A percentile compares a stretch with the other conserved stretches of the same genome.
Evolutionary conservation across 352 stramenopile genomes (phyloP).

Genomic region (Phytophthora constricta): DNA sequence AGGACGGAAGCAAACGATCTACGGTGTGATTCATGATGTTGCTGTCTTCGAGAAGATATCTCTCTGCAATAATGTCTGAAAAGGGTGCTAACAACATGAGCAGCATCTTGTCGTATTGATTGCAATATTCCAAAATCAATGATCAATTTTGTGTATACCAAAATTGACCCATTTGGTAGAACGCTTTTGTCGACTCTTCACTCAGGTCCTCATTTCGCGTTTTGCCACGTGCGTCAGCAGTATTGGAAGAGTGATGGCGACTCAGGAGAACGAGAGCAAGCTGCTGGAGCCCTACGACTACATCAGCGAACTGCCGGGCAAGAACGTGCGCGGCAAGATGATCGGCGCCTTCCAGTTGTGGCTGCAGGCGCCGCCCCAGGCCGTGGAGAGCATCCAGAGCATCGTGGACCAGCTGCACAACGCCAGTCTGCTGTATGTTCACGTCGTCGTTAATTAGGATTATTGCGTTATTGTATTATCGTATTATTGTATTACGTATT

Average conservation of each 20-base stretch:
- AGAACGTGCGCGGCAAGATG: slow-evolving; percentile 89
- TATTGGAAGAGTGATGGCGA: slow-evolving; percentile 26
- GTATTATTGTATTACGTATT: slow-evolving; percentile 1
- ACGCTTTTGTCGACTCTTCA: too few species aligned
- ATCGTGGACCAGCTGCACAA: slow-evolving; percentile 98
- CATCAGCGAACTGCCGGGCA: slow-evolving; percentile 85
- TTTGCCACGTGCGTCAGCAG: too few species aligned
- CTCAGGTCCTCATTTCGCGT: too few species aligned
- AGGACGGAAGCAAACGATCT: too few species aligned
- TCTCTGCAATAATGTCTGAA: too few species aligned
- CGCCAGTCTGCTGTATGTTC: slow-evolving; percentile 89
- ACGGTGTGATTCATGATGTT: too few species aligned
- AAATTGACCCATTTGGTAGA: too few species aligned
- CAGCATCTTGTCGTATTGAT: too few species aligned
- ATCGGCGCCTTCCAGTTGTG: slow-evolving; percentile 91
- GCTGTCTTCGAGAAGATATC: too few species aligned
- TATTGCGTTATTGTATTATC: not conserved
- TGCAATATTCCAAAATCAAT: too few species aligned
- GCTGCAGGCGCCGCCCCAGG: slow-evolving; percentile 66
- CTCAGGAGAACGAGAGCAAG: slow-evolving; percentile 51
- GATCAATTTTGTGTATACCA: too few species aligned
- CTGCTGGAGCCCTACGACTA: slow-evolving; percentile 91
- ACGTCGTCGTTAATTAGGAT: not conserved
- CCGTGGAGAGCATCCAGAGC: slow-evolving; percentile 86
- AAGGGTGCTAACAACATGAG: too few species aligned